Evolutionary conservation across 345 rosid species (phyloP), one percentile per base, ranked within the genome.

Genomic region (Aegle marmelos): DNA sequence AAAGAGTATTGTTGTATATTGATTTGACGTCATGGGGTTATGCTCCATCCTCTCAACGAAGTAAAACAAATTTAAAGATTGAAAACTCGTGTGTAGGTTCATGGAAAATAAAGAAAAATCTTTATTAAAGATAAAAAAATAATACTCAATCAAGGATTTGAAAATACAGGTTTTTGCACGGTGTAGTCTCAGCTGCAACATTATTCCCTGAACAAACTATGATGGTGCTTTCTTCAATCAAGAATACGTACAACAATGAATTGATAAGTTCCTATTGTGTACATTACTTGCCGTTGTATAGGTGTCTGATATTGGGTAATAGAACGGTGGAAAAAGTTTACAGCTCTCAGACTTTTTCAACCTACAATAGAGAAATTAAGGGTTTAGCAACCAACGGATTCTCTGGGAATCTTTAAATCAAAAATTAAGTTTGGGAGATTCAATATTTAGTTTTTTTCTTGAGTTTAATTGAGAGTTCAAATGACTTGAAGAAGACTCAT

Each of bases 401-500:
- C 33, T 60, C 39, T 14, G 1, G 5, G 68, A 41, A 4, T 37
- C 9, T 69, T 28, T 37, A 64, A 67, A 16, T 53, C 31, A 58
- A 59, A 34, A 63, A 30, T 2, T 6, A 50, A 41, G 54, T 33
- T 27, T 4, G 2, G 17, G 27, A 66, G 27, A 65, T 6, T 41
- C 19, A 41, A 22, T 19, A 22, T 39, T 59, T 59, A 30, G 9
- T 39, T 13, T 53, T 11, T 33, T 39, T 10, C n/a, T 21, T 61
- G 50, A 75, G 70, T 50, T 48, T 34, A 37, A 41, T 9, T 28
- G 56, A 41, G 74, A 67, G 72, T 36, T 71, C 76, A 59, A 78
- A 82, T 72, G 16, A 91, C 95, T 89, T 91, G 92, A 70, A 93
- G 96, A 68, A 94, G 98, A 79, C 80, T 90, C 95, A 93, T 91